Percentiles rank a stretch among this genome's conserved stretches.
phyloP scores from a whole-genome alignment of 768 basidiomycete genomes.

The Pleurotus eryngii region DNA sequence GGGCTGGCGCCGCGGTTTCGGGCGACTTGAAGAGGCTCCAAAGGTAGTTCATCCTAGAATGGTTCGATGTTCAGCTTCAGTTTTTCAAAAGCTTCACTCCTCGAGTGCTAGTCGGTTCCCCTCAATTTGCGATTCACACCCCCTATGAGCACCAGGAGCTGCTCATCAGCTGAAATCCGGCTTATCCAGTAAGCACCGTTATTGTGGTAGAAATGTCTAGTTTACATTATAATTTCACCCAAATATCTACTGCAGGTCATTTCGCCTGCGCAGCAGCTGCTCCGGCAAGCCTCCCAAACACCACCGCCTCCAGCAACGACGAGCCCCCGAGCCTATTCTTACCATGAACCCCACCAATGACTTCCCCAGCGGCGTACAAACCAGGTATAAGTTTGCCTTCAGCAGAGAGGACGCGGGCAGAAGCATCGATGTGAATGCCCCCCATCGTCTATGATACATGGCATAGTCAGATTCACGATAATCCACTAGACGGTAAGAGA shows the following conservation, averaged over 20 bases:
- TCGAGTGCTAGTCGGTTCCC: too few relatives aligned
- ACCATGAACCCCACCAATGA: conserved; percentile 26
- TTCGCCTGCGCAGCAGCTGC: conserved; percentile 11
- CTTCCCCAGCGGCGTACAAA: conserved; percentile 23
- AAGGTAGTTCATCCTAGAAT: background rate
- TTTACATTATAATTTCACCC: too few relatives aligned
- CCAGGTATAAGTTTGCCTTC: conserved; percentile 15
- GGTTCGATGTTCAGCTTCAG: too few relatives aligned
- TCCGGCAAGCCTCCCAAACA: conserved; percentile 25
- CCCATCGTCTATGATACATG: conserved; percentile 21
- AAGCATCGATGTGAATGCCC: conserved; percentile 18
- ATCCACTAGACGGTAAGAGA: background rate
- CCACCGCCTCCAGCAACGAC: conserved; percentile 24
- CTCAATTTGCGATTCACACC: too few relatives aligned
- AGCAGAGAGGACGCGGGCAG: conserved; percentile 17
- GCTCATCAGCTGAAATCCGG: too few relatives aligned
- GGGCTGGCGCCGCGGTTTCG: background rate
- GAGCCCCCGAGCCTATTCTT: conserved; percentile 24
- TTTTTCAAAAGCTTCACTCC: too few relatives aligned
- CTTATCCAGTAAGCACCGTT: too few relatives aligned
- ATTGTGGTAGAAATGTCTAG: too few relatives aligned
- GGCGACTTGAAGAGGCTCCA: background rate
- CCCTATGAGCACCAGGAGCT: too few relatives aligned
- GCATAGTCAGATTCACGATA: background rate
- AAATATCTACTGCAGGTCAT: too few relatives aligned